Base-by-base conservation (phyloP, 345 rosid species). In the Balakata baccata region DNA sequence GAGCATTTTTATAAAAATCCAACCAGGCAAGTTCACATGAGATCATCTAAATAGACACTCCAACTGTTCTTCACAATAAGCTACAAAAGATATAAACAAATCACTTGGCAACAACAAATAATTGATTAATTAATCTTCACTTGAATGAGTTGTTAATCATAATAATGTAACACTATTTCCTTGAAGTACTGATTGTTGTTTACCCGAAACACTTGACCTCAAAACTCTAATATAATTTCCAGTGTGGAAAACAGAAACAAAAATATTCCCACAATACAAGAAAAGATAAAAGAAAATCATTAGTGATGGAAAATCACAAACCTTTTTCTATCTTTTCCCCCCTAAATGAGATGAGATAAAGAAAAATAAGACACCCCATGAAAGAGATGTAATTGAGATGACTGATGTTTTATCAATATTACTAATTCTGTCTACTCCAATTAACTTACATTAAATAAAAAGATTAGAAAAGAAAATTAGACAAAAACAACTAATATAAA, bases 151-250 rank as follows among this genome's bases (percentile, higher is more conserved):
- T 66, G 69, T 45, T 66, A 37, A 37, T 38, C 11, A 34, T 14
- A 1, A 56, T 37, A 38, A 0, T 16, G 46, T 16, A 22, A 62
- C 22, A 60, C 38, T 16, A 41, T 3, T 45, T 25, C 7, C 45
- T n/a, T 66, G 8, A 2, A 23, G 13, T 49, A 23, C 47, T 45
- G 0, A 18, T 52, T 52, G 47, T 18, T 52, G 29, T 53, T 69
- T 52, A 69, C 72, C 62, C 18, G 29, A 69, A 52, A 69, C 4
- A 4, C 72, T 69, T 68, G 72, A 53, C 41, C 56, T 45, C 13
- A 56, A 20, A 41, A 20, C 39, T 16, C 38, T 66, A 41, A 66
- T 20, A 34, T 57, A 13, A 20, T 57, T 49, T 17, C 8, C 38
- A 22, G 39, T 25, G 11, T 25, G 47, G 47, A 22, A 18, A 49